Evolutionary conservation across 805 yeast genomes (phyloP).

Genomic region (Zygosaccharomyces kombuchaensis): DNA sequence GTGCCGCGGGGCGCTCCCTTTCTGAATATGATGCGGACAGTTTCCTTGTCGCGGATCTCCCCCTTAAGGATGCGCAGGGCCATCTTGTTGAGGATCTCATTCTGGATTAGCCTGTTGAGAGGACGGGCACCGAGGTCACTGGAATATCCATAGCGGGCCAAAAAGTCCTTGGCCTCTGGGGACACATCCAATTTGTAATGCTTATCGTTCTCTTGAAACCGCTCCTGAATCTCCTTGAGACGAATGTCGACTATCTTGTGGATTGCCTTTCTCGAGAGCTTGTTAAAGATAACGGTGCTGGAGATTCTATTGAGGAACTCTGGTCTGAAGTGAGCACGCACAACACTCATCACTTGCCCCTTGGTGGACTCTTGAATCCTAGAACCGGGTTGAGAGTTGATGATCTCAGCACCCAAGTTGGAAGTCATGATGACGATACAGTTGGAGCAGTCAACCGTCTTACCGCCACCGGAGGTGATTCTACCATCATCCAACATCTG

Average conservation of each 20-base stretch:
- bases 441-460: constrained; percentile 88
- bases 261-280: constrained; percentile 86
- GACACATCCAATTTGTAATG: constrained; percentile 67
- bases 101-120: constrained; percentile 84
- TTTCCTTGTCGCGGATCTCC: constrained; percentile 83
- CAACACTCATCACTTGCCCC: constrained; percentile 76
- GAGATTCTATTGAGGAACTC: constrained; percentile 96
- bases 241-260: constrained; percentile 87
- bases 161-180: constrained; percentile 71
- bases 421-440: constrained; percentile 94
- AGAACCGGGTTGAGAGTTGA: constrained; percentile 60
- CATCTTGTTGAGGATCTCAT: constrained; percentile 77
- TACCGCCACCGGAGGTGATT: constrained; percentile 91
- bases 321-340: constrained; percentile 88
- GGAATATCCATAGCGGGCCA: constrained; percentile 84
- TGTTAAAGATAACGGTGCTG: constrained; percentile 87
- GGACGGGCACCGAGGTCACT: constrained; percentile 97
- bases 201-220: constrained; percentile 84
- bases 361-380: constrained; percentile 65
- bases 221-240: constrained; percentile 73
- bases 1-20: constrained; percentile 27
- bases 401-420: constrained; percentile 90
- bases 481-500: constrained; percentile 97
- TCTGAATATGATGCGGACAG: constrained; percentile 56
- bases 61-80: constrained; percentile 87